Percentiles rank a stretch among this genome's conserved stretches.
Conservation (phyloP, 768 basidiomycete species). For the Hypholoma fasciculare region DNA sequence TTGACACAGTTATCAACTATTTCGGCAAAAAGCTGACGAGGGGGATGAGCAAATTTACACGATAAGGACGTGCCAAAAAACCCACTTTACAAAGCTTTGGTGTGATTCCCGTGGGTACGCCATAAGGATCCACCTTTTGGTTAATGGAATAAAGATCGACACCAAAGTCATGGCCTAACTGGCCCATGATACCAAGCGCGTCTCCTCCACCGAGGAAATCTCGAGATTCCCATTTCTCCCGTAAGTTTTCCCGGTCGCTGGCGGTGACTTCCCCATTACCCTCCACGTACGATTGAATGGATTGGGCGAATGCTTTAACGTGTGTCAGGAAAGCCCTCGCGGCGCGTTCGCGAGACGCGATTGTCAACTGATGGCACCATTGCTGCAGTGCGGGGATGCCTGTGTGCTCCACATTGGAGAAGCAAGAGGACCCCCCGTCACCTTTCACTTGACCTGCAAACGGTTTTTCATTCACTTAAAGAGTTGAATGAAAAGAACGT, state of each 20-base stretch:
- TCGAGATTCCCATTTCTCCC: slow-evolving; percentile 52
- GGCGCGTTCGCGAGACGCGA: slow-evolving; percentile 50
- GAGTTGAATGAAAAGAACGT: background rate
- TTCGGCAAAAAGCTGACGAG: slow-evolving; percentile 43
- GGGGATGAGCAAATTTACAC: background rate
- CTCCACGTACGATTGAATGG: slow-evolving; percentile 47
- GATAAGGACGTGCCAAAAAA: background rate
- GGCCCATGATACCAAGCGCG: slow-evolving; percentile 23
- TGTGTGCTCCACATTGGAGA: slow-evolving; percentile 51
- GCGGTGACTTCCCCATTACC: slow-evolving; percentile 54
- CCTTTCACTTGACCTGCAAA: slow-evolving; percentile 55
- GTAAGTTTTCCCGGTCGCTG: slow-evolving; percentile 48
- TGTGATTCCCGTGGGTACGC: slow-evolving; percentile 45
- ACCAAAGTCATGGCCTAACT: slow-evolving; percentile 21
- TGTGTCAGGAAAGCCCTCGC: slow-evolving; percentile 45
- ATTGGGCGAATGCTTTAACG: slow-evolving; percentile 47
- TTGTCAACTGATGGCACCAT: slow-evolving; percentile 59
- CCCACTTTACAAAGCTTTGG: slow-evolving; percentile 42
- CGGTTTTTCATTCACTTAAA: background rate
- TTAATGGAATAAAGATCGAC: slow-evolving; percentile 36
- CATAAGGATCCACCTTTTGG: slow-evolving; percentile 42
- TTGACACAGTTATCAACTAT: slow-evolving; percentile 45
- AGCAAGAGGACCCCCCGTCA: slow-evolving; percentile 58
- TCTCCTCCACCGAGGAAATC: slow-evolving; percentile 19
- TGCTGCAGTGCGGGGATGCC: slow-evolving; percentile 56